Evolutionary conservation across 2,329 filamentous ascomycete genomes (phyloP), one percentile per base, ranked within the genome.

Genomic region (Ceratocystis alfenasii): DNA sequence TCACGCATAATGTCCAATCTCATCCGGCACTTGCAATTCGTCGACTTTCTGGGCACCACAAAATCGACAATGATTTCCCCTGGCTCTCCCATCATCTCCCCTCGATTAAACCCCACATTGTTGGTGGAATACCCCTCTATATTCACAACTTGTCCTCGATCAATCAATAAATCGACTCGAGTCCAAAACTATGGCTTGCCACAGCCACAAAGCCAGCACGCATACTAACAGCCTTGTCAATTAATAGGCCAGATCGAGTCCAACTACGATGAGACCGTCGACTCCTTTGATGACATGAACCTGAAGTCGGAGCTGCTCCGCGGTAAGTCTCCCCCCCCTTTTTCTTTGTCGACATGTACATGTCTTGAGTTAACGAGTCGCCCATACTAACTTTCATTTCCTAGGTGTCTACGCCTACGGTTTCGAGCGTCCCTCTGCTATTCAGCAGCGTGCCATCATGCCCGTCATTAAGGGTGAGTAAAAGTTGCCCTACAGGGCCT

Each of bases 201-300:
- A 53, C 48, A 10, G 5, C 48, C 5, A 22, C 17, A 6, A 48
- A 48, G 22, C 45, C 4, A 17, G 36, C 17, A 22, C 15, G 17
- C 25, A 57, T 63, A 46, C 65, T 66, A 63, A 66, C 48, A 46
- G 44, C 20, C 15, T 20, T 25, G 28, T 20, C 65, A 22, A 30
- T 76, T 2, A 20, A 74, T 78, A 96, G 93, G 88, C 80, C 91
- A 95, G 83, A 99, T 99, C 85, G 95, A 99, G 86, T 96, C 92
- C 77, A 99, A 99, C 90, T 99, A 97, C 83, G 94, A 99, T 85
- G 92, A 97, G 86, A 92, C 93, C 75, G 93, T 94, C 80, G 95
- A 99, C 81, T 96, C 91, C 69, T 99, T 99, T 81, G 94, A 99
- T 81, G 85, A 92, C 74, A 99, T 99, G 94, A 87, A 87, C 81